Evolutionary conservation across 192 early-diverging fungal genomes (phyloP).

Genomic region (Coemansia sp.): DNA sequence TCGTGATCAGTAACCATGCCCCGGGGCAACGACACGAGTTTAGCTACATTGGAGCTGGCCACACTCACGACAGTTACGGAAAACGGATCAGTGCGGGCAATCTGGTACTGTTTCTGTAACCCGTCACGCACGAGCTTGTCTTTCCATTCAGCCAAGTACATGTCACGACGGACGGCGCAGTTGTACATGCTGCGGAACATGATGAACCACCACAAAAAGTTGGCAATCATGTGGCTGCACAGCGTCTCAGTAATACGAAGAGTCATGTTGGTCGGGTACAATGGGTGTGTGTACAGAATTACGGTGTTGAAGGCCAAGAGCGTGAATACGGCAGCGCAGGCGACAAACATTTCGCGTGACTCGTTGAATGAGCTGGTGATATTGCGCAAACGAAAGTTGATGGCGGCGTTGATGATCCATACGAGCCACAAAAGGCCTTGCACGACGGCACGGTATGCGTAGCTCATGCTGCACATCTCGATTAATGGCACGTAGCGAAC

Average conservation of each 20-base stretch:
- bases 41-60: conserved; percentile 15
- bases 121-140: conserved; percentile 47
- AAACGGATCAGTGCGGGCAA: conserved; percentile 46
- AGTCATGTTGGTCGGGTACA: conserved; percentile 28
- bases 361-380: conserved; percentile 18
- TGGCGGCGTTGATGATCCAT: conserved; percentile 40
- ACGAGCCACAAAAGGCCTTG: conserved; percentile 47
- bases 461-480: conserved; percentile 51
- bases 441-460: conserved; percentile 40
- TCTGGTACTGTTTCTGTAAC: conserved; percentile 53
- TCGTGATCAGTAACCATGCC: conserved; percentile 23
- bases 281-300: conserved; percentile 41
- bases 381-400: conserved; percentile 50
- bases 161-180: conserved; percentile 34
- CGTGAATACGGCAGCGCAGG: conserved; percentile 39
- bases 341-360: conserved; percentile 41
- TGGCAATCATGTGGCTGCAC: conserved; percentile 33
- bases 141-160: conserved; percentile 45
- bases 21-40: conserved; percentile 31
- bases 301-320: conserved; percentile 45
- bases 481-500: conserved; percentile 33
- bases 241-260: conserved; percentile 34
- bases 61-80: conserved; percentile 38
- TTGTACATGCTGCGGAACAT: conserved; percentile 51
- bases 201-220: conserved; percentile 56